These are phyloP conservation scores for Penicillium vulpinum DNA, from an alignment of 2,329 filamentous ascomycete species.

Conservation along the genomic window DNA sequence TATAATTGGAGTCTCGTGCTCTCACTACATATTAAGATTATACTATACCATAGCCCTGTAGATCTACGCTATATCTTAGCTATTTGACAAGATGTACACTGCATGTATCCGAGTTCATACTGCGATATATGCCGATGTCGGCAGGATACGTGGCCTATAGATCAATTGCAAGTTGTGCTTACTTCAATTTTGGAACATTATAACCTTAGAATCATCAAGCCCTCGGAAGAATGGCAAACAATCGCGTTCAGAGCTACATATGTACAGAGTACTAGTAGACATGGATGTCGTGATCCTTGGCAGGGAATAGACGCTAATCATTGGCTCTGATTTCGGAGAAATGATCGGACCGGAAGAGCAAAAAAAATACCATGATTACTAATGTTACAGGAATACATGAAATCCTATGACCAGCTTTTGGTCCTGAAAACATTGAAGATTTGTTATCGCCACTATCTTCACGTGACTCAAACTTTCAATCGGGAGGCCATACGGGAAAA, in stretches of 20 bases:
- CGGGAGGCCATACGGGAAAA: conserved; percentile 7
- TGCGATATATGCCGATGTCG: conserved; percentile 20
- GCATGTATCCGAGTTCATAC: conserved; percentile 11
- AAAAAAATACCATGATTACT: not conserved
- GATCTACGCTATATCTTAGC: not conserved
- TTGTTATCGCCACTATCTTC: conserved; percentile 13
- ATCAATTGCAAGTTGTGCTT: not conserved
- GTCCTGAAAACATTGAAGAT: not conserved
- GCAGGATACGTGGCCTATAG: not conserved
- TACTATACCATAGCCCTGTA: not conserved
- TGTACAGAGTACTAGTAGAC: no score
- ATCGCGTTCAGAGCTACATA: not conserved
- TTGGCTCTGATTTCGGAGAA: not conserved
- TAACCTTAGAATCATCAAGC: not conserved
- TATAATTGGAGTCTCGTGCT: not conserved
- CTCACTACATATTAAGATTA: not conserved
- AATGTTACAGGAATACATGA: not conserved
- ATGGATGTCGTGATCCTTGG: conserved; percentile 13
- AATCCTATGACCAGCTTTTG: not conserved
- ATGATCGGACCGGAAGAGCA: not conserved
- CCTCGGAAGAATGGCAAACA: not conserved
- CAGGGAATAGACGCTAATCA: not conserved
- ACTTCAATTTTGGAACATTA: not conserved
- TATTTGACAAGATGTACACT: conserved; percentile 12
- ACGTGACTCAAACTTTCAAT: conserved; percentile 10